Percentiles rank a stretch among this genome's conserved stretches.
These are phyloP conservation scores for Scenedesmus sp. DNA, from an alignment of 163 green algal species.

Conservation along the genomic window DNA sequence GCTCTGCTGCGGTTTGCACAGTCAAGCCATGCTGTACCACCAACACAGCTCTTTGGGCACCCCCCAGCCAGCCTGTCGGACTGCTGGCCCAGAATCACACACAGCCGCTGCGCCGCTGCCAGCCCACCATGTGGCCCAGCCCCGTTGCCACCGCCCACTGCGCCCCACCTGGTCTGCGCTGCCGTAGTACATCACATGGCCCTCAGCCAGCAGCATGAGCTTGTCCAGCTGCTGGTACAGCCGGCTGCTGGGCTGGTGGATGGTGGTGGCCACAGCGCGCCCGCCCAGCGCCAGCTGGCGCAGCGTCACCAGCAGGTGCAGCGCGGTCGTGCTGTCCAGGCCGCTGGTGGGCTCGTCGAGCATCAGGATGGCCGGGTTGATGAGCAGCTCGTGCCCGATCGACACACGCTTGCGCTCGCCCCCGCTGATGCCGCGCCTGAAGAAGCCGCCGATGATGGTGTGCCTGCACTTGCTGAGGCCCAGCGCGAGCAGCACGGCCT, in stretches of 20 bases:
- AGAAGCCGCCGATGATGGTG: conserved; percentile 93
- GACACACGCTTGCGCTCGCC: conserved; percentile 94
- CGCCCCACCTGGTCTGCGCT: conserved; percentile 50
- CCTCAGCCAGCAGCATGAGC: conserved; percentile 90
- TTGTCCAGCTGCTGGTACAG: conserved; percentile 91
- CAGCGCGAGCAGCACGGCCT: conserved; percentile 86
- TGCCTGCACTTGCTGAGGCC: conserved; percentile 84
- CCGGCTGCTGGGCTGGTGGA: conserved; percentile 86
- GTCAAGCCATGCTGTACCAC: not conserved
- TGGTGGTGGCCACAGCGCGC: conserved; percentile 83
- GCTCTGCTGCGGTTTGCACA: not conserved
- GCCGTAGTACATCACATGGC: conserved; percentile 88
- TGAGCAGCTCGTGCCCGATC: conserved; percentile 94
- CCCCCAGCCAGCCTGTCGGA: not conserved
- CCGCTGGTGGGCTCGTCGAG: conserved; percentile 79
- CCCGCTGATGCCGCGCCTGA: conserved; percentile 78
- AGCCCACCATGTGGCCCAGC: too few species aligned
- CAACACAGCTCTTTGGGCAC: not conserved
- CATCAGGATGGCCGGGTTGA: conserved; percentile 90
- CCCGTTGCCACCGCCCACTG: too few species aligned
- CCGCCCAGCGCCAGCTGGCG: conserved; percentile 76
- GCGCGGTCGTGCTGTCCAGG: conserved; percentile 91
- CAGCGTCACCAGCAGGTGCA: conserved; percentile 89
- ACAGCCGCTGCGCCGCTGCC: not conserved
- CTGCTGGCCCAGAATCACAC: not conserved